These are phyloP conservation scores for Rhynchosporium agropyri DNA, from an alignment of 2,329 filamentous ascomycete species.

Conservation along the genomic window DNA sequence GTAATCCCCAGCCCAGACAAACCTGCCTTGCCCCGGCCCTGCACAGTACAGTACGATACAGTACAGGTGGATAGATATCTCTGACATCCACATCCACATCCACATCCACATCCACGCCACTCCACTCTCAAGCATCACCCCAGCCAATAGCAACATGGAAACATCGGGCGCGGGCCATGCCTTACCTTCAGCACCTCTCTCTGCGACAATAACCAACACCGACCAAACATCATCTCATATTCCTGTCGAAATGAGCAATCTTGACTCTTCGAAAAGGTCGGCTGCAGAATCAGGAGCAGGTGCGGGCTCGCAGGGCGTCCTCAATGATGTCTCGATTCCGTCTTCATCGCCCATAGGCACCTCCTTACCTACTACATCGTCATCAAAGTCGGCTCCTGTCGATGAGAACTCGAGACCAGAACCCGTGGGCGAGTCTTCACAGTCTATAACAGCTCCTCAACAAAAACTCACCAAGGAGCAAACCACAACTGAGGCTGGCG, in stretches of 20 bases:
- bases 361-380: conserved; percentile 22
- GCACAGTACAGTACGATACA: no score
- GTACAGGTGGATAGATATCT: no score
- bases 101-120: conserved; percentile 9
- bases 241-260: conserved; percentile 36
- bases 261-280: conserved; percentile 31
- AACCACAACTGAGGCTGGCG: conserved; percentile 13
- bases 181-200: conserved; percentile 21
- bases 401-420: conserved; percentile 20
- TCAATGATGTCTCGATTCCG: conserved; percentile 36
- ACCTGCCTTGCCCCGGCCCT: background rate
- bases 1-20: conserved; percentile 13
- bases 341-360: conserved; percentile 30
- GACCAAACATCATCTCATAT: conserved; percentile 24
- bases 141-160: conserved; percentile 33
- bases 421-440: conserved; percentile 3
- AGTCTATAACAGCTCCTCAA: conserved; percentile 20
- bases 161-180: conserved; percentile 24
- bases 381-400: background rate
- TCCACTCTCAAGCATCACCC: conserved; percentile 6
- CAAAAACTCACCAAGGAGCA: conserved; percentile 20
- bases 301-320: conserved; percentile 35
- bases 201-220: conserved; percentile 24
- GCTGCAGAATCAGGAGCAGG: conserved; percentile 10
- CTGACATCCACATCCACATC: no score